phyloP scores from a whole-genome alignment of 805 yeast species.

The Metschnikowia gelsemii region DNA sequence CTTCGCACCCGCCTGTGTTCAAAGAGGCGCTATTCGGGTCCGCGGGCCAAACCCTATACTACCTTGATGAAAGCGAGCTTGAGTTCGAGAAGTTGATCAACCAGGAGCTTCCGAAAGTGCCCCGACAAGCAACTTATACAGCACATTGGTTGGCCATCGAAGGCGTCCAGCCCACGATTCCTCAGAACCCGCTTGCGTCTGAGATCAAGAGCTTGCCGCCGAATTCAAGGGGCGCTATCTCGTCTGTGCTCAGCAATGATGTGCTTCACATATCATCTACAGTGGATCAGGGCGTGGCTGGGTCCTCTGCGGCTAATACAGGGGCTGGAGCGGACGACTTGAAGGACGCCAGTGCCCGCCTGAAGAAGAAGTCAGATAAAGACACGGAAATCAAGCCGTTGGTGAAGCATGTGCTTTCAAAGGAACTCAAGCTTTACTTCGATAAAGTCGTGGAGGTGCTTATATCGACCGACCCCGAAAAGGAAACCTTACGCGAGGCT shows the following conservation, averaged over 20 bases:
- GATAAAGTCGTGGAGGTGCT: conserved; percentile 85
- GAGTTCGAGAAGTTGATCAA: conserved; percentile 92
- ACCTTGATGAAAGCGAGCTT: conserved; percentile 87
- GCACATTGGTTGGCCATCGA: conserved; percentile 98
- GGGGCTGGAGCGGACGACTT: conserved; percentile 41
- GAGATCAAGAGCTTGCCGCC: conserved; percentile 81
- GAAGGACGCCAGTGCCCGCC: conserved; percentile 14
- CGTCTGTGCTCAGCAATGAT: conserved; percentile 42
- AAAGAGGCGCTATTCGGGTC: conserved; percentile 81
- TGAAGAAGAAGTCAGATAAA: conserved; percentile 36
- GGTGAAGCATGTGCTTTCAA: conserved; percentile 92
- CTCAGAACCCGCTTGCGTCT: conserved; percentile 86
- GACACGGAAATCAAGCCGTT: conserved; percentile 76
- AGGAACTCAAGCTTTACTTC: conserved; percentile 89
- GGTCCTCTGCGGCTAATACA: neutral
- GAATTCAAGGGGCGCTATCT: conserved; percentile 76
- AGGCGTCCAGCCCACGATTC: conserved; percentile 97
- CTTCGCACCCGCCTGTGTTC: conserved; percentile 66
- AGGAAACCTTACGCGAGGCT: conserved; percentile 63
- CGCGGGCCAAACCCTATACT: conserved; percentile 90
- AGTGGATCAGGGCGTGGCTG: neutral
- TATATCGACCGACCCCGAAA: conserved; percentile 52
- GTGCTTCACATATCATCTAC: conserved; percentile 22
- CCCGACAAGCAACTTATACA: conserved; percentile 86
- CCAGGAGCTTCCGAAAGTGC: conserved; percentile 93